These are phyloP conservation scores for Pythium insidiosum DNA, from an alignment of 352 stramenopile genomes.

Conservation along the genomic window DNA sequence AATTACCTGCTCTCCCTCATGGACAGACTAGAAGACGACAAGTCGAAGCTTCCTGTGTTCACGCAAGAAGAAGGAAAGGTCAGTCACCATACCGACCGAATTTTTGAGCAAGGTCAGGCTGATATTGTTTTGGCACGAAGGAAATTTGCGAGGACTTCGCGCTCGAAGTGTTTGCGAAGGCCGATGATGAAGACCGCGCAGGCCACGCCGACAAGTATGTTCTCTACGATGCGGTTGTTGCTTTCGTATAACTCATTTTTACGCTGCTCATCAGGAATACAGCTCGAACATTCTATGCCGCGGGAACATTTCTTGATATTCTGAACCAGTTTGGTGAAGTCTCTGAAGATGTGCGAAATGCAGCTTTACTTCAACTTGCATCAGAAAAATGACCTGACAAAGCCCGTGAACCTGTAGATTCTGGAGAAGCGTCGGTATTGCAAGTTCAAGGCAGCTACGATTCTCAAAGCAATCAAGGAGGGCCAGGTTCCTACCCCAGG, in stretches of 20 bases:
- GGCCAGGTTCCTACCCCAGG: slow-evolving; percentile 77
- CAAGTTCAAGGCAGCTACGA: slow-evolving; percentile 95
- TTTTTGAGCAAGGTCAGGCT: too few species aligned
- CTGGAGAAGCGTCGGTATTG: slow-evolving; percentile 89
- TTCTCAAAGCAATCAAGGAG: slow-evolving; percentile 94
- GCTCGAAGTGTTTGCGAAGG: slow-evolving; percentile 91
- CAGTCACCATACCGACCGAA: too few species aligned
- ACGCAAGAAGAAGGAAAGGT: slow-evolving; percentile 88
- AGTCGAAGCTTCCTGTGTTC: slow-evolving; percentile 85
- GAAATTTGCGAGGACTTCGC: slow-evolving; percentile 86
- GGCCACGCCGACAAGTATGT: slow-evolving; percentile 84
- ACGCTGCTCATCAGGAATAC: slow-evolving; percentile 56
- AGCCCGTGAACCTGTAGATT: slow-evolving; percentile 32
- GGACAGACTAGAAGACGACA: slow-evolving; percentile 88
- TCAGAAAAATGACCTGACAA: not conserved
- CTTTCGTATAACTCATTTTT: not conserved
- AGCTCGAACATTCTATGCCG: slow-evolving; percentile 94
- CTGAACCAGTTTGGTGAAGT: slow-evolving; percentile 92
- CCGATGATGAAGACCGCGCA: slow-evolving; percentile 90
- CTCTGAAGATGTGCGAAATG: slow-evolving; percentile 54
- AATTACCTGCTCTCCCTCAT: slow-evolving; percentile 88
- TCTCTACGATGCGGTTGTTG: not conserved
- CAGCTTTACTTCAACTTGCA: not conserved
- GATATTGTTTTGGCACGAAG: slow-evolving; percentile 13
- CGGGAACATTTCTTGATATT: slow-evolving; percentile 95